These are phyloP conservation scores for Pontederia paniculata DNA, from an alignment of 176 grass and related monocot species.

Conservation along the genomic window DNA sequence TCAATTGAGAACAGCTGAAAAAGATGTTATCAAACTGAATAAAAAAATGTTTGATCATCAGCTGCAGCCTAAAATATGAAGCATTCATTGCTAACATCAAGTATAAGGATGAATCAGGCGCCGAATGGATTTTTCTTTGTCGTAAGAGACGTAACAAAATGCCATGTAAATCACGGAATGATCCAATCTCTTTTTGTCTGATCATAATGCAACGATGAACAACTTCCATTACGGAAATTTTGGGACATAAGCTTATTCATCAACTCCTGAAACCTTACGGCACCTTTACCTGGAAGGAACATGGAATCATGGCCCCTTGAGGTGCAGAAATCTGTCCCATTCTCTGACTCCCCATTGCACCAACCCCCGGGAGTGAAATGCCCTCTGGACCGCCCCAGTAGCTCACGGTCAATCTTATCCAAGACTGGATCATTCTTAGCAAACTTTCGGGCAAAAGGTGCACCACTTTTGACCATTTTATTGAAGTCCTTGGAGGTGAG, in stretches of 20 bases:
- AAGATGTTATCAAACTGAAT: too few relatives aligned
- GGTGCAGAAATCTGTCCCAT: constrained; percentile 45
- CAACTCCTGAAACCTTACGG: constrained; percentile 55
- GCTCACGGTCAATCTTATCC: constrained; percentile 62
- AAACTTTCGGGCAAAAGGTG: constrained; percentile 81
- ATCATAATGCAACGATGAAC: constrained; percentile 56
- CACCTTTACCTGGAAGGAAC: constrained; percentile 49
- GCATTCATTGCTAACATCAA: too few relatives aligned
- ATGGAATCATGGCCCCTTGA: constrained; percentile 42
- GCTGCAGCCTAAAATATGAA: too few relatives aligned
- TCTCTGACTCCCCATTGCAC: constrained; percentile 45
- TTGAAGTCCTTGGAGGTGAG: constrained; percentile 68
- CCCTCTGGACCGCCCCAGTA: constrained; percentile 48
- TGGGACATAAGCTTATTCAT: constrained; percentile 55
- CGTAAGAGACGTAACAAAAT: too few relatives aligned
- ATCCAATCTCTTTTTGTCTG: constrained; percentile 76
- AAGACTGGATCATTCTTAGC: constrained; percentile 74
- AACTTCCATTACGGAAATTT: constrained; percentile 66
- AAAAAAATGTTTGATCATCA: too few relatives aligned
- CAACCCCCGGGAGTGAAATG: constrained; percentile 67
- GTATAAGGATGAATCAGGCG: too few relatives aligned
- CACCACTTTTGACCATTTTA: constrained; percentile 60
- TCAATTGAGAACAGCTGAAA: too few relatives aligned
- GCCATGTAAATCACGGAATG: constrained; percentile 11
- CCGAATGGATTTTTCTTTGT: too few relatives aligned